These are phyloP conservation scores for Aethionema arabicum DNA, from an alignment of 345 rosid genomes.

Conservation along the genomic window DNA sequence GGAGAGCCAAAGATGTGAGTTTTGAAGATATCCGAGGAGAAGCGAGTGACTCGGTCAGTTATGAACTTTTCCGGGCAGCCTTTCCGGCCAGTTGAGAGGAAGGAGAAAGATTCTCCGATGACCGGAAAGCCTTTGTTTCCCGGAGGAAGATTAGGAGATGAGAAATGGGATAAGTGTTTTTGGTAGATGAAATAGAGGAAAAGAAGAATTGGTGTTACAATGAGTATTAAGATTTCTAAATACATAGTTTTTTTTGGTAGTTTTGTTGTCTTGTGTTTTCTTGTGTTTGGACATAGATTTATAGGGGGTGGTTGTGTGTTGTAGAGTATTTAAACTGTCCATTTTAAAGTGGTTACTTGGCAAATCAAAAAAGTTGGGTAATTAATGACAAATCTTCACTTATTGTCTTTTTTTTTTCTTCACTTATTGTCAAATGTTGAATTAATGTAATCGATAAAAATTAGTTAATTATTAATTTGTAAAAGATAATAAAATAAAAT, in stretches of 20 bases:
- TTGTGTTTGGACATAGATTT: no score
- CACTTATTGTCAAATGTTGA: no score
- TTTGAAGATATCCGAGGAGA: conserved; percentile 39
- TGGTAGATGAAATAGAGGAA: conserved; percentile 16
- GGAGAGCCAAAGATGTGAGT: conserved; percentile 38
- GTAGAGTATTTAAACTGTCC: not conserved
- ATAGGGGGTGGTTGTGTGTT: not conserved
- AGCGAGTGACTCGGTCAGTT: conserved; percentile 33
- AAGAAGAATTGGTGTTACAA: conserved; percentile 5
- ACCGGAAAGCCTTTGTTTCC: conserved; percentile 39
- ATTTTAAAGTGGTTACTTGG: no score
- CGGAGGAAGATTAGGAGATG: conserved; percentile 39
- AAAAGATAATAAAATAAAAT: no score
- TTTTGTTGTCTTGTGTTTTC: not conserved
- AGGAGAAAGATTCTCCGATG: conserved; percentile 44
- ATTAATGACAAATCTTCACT: no score
- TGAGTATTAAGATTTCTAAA: conserved; percentile 17
- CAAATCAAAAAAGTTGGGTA: no score
- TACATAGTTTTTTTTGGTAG: conserved; percentile 4
- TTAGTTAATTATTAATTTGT: no score
- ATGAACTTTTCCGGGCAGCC: conserved; percentile 46
- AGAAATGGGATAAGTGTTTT: conserved; percentile 27
- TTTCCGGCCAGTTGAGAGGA: conserved; percentile 36
- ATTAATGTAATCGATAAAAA: no score
- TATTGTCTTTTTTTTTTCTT: no score